Evolutionary conservation across 169 alveolate species (phyloP).

Genomic region (Fabrea salina): DNA sequence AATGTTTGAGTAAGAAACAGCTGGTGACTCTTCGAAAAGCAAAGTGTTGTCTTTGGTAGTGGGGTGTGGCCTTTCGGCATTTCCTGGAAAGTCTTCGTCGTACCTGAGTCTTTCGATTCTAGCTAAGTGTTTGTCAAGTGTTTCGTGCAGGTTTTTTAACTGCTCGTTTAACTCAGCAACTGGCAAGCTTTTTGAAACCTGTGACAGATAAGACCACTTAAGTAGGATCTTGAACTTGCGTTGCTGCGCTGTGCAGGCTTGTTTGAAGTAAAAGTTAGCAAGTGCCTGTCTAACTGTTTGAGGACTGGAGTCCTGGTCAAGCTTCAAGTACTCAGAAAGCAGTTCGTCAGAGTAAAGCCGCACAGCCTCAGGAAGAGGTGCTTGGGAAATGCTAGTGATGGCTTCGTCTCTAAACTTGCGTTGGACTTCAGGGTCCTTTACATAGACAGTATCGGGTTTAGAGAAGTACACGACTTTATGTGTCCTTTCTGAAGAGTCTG

Average conservation of each 20-base stretch:
- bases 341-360: conserved; percentile 12
- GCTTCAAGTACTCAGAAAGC: neutral
- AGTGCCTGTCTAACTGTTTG: neutral
- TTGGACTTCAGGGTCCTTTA: conserved; percentile 15
- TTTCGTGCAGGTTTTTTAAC: neutral
- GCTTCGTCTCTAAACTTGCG: conserved; percentile 13
- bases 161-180: neutral
- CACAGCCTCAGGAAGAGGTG: conserved; percentile 9
- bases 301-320: neutral
- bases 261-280: neutral
- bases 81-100: conserved; percentile 8
- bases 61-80: neutral
- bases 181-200: neutral
- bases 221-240: neutral
- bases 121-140: neutral
- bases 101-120: conserved; percentile 5
- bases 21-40: conserved; percentile 1
- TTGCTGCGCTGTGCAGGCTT: neutral
- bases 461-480: conserved; percentile 23
- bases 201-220: neutral
- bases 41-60: conserved; percentile 18
- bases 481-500: neutral
- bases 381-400: neutral
- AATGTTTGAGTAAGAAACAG: neutral
- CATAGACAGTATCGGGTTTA: neutral